Evolutionary conservation across 306 rosid species (phyloP), one percentile per base, ranked within the genome.

Genomic region (Acacia acuminata): DNA sequence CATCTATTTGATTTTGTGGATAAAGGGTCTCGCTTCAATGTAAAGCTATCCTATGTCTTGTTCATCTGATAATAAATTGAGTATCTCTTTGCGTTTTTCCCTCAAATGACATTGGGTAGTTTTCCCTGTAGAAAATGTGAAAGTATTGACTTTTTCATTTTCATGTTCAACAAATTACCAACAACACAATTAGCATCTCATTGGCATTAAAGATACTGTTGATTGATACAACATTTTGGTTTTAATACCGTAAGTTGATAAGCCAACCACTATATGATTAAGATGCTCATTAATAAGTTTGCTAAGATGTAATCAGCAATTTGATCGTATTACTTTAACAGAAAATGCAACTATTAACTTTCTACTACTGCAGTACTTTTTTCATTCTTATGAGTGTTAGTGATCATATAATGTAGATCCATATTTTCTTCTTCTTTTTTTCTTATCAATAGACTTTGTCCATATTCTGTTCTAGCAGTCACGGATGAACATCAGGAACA

Each of bases 11-110:
- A 66, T 71, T 53, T 44, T 64, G 77, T 30, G 73, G 32, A 76
- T 82, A 30, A 69, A 84, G 56, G 75, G 11, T 81, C 76, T 73
- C 40, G 32, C 53, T 74, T 73, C 73, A 42, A 77, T 84, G 38
- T 73, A 45, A 14, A 51, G 32, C 12, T 87, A 66, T 81, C 16
- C 14, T 77, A 38, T 51, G 32, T 40, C 11, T 20, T 85, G 45
- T n/a, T 65, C 78, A 70, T 71, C 36, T 14, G 42, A 65, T 25
- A 36, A 71, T 78, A 69, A 75, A 66, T 60, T 73, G 71, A 42
- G 25, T 76, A 20, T 71, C 71, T 78, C 20, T 75, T 20, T 45
- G 65, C 36, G 53, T 47, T 58, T 72, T 76, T 66, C 71, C 60
- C 38, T 66, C 22, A 68, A 80, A 61, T 22, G 63, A 48, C 45